Conservation (phyloP, 1,284 basidiomycete genomes). For the Microbotryum silenes-acaulis region DNA sequence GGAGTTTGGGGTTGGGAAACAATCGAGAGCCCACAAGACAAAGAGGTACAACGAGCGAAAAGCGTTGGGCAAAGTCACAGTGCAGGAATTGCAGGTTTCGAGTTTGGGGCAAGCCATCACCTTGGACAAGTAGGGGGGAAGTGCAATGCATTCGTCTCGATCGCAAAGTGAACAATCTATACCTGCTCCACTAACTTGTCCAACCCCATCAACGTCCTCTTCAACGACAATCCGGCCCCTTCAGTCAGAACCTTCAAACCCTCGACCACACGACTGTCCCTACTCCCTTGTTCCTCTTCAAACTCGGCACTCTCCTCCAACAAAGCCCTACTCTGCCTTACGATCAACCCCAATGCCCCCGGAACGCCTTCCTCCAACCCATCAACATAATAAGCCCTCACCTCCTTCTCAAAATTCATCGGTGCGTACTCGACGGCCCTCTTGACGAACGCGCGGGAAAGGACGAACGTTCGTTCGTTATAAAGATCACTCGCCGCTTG, state of each 20-base stretch:
- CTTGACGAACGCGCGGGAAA: conserved; percentile 78
- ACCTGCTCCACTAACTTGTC: conserved; percentile 40
- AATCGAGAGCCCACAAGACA: conserved; percentile 21
- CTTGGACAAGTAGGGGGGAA: too few species aligned
- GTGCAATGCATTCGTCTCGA: too few species aligned
- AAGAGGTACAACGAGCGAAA: conserved; percentile 25
- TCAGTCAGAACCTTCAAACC: conserved; percentile 49
- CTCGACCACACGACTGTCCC: conserved; percentile 22
- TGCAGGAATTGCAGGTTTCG: too few species aligned
- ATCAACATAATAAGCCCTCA: conserved; percentile 65
- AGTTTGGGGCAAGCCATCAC: too few species aligned
- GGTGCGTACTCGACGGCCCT: conserved; percentile 71
- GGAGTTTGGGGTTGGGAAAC: conserved; percentile 20
- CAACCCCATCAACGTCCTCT: conserved; percentile 58
- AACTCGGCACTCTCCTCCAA: conserved; percentile 56
- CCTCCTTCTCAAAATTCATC: conserved; percentile 62
- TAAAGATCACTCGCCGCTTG: conserved; percentile 66
- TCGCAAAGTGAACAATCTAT: not conserved
- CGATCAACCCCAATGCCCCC: conserved; percentile 59
- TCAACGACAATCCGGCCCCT: conserved; percentile 71
- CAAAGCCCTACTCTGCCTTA: conserved; percentile 56
- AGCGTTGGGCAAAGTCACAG: conserved; percentile 8
- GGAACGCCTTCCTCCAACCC: conserved; percentile 6
- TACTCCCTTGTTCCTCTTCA: conserved; percentile 54
- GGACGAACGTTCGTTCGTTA: conserved; percentile 84